A percentile compares a stretch with the other conserved stretches of the same genome.
Conservation (phyloP, 2,329 filamentous ascomycete species). For the Ceratocystis variospora region DNA sequence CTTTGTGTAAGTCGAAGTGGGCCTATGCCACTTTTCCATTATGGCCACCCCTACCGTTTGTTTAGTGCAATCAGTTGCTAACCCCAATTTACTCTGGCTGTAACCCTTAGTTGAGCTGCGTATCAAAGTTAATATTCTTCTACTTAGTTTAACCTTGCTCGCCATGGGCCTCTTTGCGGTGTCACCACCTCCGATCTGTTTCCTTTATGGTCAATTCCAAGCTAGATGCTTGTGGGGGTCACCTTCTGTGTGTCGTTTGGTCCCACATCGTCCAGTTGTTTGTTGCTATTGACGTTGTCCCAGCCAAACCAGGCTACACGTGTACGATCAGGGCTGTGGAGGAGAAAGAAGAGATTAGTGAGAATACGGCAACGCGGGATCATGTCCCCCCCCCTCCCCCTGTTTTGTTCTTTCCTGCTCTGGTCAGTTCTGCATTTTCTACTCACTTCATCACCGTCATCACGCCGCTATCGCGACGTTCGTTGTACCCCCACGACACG, state of each 20-base stretch:
- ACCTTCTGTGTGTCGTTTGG: constrained; percentile 20
- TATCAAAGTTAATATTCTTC: background rate
- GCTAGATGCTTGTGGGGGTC: background rate
- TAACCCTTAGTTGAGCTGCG: background rate
- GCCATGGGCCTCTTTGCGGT: background rate
- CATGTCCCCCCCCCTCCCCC: background rate
- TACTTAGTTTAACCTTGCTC: no score
- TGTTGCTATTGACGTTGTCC: constrained; percentile 21
- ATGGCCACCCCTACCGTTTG: background rate
- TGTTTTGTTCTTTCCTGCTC: background rate
- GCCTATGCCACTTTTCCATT: background rate
- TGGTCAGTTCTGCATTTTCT: background rate
- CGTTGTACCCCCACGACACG: constrained; percentile 26
- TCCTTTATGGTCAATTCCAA: background rate
- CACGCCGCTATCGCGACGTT: constrained; percentile 24
- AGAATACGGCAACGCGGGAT: background rate
- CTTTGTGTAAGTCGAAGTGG: constrained; percentile 10
- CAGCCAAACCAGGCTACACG: constrained; percentile 24
- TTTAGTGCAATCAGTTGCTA: background rate
- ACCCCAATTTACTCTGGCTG: background rate
- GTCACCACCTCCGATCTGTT: background rate
- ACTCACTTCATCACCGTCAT: constrained; percentile 26
- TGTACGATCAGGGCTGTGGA: constrained; percentile 11
- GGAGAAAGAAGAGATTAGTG: background rate
- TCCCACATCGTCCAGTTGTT: constrained; percentile 20